phyloP scores from a whole-genome alignment of 108 stramenopile genomes.

The Cyclostephanos tholiformis region DNA sequence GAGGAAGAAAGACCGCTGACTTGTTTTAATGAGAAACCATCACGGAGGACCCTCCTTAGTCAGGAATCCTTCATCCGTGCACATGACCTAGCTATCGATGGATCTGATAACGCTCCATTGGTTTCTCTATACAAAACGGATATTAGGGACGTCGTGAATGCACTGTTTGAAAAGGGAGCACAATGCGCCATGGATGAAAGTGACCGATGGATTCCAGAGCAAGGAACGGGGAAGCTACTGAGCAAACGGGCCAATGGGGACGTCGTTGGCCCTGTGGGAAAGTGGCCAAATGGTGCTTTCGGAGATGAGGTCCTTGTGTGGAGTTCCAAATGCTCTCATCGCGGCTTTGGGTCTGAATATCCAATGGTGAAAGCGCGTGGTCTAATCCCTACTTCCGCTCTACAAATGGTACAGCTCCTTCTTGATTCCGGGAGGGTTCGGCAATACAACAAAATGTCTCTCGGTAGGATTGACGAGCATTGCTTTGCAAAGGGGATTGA shows the following conservation, averaged over 20 bases:
- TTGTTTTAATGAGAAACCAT: not conserved
- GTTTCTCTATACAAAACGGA: slow-evolving; percentile 19
- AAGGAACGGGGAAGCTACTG: slow-evolving; percentile 54
- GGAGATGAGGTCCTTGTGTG: slow-evolving; percentile 49
- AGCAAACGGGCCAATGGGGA: slow-evolving; percentile 31
- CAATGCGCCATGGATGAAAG: slow-evolving; percentile 60
- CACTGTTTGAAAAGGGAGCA: slow-evolving; percentile 53
- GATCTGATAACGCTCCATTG: slow-evolving; percentile 12
- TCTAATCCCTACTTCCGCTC: slow-evolving; percentile 38
- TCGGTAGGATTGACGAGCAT: slow-evolving; percentile 48
- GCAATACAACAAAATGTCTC: slow-evolving; percentile 54
- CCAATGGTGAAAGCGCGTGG: slow-evolving; percentile 51
- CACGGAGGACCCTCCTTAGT: slow-evolving; percentile 13
- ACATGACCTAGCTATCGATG: slow-evolving; percentile 38
- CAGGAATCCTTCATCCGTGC: slow-evolving; percentile 45
- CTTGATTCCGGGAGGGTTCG: slow-evolving; percentile 41
- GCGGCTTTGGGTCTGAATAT: slow-evolving; percentile 50
- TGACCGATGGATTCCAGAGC: slow-evolving; percentile 59
- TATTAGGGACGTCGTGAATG: slow-evolving; percentile 37
- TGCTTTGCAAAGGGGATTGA: slow-evolving; percentile 40
- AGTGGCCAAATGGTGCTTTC: slow-evolving; percentile 44
- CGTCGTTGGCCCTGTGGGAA: slow-evolving; percentile 31
- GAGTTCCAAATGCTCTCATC: slow-evolving; percentile 35
- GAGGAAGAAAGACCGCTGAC: not conserved
- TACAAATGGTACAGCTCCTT: slow-evolving; percentile 36